These are phyloP conservation scores for Tephrocybe sp. DNA, from an alignment of 768 basidiomycete genomes.

Conservation along the genomic window DNA sequence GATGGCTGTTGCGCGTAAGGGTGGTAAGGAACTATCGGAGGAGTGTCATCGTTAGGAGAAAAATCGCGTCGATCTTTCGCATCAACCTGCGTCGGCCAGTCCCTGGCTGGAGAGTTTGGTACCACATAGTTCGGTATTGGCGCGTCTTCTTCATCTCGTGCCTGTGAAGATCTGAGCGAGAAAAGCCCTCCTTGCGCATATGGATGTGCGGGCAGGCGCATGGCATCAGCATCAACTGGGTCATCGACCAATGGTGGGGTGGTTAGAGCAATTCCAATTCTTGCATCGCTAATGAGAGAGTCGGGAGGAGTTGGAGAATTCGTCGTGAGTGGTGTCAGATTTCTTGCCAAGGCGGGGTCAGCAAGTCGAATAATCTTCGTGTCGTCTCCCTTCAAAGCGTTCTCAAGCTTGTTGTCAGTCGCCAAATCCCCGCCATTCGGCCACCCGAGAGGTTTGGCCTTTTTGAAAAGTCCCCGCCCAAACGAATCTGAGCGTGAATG, in stretches of 20 bases:
- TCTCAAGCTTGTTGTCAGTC: slow-evolving; percentile 33
- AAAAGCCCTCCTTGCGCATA: slow-evolving; percentile 47
- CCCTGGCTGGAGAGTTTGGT: slow-evolving; percentile 21
- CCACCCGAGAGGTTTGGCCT: slow-evolving; percentile 33
- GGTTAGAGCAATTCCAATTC: slow-evolving; percentile 34
- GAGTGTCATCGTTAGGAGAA: slow-evolving; percentile 33
- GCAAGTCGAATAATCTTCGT: slow-evolving; percentile 42
- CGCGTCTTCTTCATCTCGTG: slow-evolving; percentile 9
- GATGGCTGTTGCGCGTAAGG: slow-evolving; percentile 40
- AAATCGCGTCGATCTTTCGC: slow-evolving; percentile 20
- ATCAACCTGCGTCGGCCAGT: not conserved
- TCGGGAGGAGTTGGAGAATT: slow-evolving; percentile 25
- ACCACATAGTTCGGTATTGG: slow-evolving; percentile 32
- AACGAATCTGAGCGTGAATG: slow-evolving; percentile 46
- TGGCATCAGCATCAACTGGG: slow-evolving; percentile 25
- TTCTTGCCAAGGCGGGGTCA: slow-evolving; percentile 36
- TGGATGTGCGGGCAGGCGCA: slow-evolving; percentile 43
- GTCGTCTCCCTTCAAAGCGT: slow-evolving; percentile 36
- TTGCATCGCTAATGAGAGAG: slow-evolving; percentile 27
- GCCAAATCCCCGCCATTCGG: slow-evolving; percentile 11
- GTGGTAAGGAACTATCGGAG: slow-evolving; percentile 40
- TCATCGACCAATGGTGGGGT: slow-evolving; percentile 30
- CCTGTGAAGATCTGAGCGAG: slow-evolving; percentile 20
- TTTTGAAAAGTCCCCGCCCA: slow-evolving; percentile 40
- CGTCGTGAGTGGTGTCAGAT: slow-evolving; percentile 4